phyloP scores from a whole-genome alignment of 139 green algal genomes.

The Bryopsis sp. region DNA sequence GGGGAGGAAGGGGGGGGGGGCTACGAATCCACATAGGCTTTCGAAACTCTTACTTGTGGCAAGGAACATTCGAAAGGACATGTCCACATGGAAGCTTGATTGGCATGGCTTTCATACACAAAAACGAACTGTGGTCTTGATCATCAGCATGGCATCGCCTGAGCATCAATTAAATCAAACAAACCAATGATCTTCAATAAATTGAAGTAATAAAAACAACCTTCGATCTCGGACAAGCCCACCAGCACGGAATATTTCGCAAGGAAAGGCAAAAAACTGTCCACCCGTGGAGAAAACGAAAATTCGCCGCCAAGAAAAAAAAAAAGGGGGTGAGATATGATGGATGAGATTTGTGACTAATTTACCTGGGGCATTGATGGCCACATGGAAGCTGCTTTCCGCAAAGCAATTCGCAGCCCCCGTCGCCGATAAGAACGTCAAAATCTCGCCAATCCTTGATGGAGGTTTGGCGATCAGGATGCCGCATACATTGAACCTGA shows the following conservation, averaged over 20 bases:
- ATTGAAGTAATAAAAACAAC: no score
- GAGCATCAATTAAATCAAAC: neutral
- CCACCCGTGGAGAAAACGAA: no score
- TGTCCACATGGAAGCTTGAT: constrained; percentile 37
- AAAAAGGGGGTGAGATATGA: no score
- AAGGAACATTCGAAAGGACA: constrained; percentile 20
- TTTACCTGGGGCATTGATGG: constrained; percentile 42
- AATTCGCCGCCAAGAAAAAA: no score
- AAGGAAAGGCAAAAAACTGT: neutral
- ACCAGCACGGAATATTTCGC: neutral
- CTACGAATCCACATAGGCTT: no score
- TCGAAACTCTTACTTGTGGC: constrained; percentile 27
- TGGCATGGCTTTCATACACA: constrained; percentile 25
- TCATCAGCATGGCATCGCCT: constrained; percentile 45
- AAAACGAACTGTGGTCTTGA: constrained; percentile 17
- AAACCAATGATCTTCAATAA: no score
- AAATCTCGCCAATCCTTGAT: constrained; percentile 34
- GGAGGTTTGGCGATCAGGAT: constrained; percentile 26
- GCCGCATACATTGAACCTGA: constrained; percentile 40
- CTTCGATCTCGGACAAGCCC: no score
- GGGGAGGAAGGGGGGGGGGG: no score
- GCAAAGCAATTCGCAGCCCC: constrained; percentile 49
- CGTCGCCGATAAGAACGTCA: constrained; percentile 33
- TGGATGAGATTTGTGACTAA: no score
- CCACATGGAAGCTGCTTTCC: constrained; percentile 40